These are phyloP conservation scores for Backusella mclennaniae DNA, from an alignment of 192 early-diverging fungal genomes.

Conservation along the genomic window DNA sequence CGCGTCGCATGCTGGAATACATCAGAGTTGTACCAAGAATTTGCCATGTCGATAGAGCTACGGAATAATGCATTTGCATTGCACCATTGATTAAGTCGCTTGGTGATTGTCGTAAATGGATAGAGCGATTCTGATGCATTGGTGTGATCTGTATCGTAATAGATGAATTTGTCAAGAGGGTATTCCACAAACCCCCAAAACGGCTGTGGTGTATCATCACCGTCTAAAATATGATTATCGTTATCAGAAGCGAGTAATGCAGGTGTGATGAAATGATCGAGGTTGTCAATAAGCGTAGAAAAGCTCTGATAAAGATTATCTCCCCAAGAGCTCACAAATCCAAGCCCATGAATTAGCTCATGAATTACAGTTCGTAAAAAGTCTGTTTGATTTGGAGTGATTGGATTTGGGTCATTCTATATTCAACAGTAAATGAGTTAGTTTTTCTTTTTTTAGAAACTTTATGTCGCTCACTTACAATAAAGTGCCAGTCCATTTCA, in stretches of 20 bases:
- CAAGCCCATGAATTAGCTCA: constrained; percentile 46
- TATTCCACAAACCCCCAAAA: constrained; percentile 40
- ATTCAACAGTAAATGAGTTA: background rate
- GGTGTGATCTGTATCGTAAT: background rate
- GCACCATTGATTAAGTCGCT: constrained; percentile 18
- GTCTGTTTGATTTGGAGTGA: constrained; percentile 31
- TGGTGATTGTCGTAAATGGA: constrained; percentile 17
- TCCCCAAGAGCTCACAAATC: constrained; percentile 37
- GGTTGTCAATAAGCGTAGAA: constrained; percentile 11
- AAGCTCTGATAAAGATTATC: constrained; percentile 26
- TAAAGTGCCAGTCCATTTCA: constrained; percentile 35
- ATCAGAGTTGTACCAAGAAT: constrained; percentile 14
- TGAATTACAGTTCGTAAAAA: constrained; percentile 39
- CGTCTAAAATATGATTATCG: background rate
- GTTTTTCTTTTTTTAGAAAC: background rate
- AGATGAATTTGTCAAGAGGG: constrained; percentile 27
- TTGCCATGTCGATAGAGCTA: constrained; percentile 22
- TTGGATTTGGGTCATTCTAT: constrained; percentile 22
- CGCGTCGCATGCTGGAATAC: background rate
- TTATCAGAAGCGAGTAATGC: constrained; percentile 13
- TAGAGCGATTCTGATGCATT: background rate
- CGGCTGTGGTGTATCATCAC: constrained; percentile 19
- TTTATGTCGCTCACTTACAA: constrained; percentile 5
- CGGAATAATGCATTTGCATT: constrained; percentile 25
- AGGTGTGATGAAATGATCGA: constrained; percentile 25